Conservation (phyloP, 2,329 filamentous ascomycete genomes). For the Curvularia eragrostidis region DNA sequence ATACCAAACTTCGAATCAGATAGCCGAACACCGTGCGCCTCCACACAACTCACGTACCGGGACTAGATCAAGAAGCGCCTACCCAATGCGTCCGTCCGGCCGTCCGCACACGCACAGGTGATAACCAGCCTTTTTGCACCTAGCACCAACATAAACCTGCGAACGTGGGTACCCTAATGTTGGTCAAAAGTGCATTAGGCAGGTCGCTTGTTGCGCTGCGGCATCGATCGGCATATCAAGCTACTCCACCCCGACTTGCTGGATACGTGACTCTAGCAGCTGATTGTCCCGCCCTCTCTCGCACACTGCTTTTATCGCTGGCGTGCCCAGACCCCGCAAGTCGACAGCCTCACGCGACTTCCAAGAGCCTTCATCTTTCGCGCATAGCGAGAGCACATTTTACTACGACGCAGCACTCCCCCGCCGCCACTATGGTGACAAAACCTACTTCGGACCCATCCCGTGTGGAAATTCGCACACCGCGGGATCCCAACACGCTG, state of each 20-base stretch:
- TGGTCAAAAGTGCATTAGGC: slow-evolving; percentile 19
- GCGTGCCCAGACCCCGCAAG: background rate
- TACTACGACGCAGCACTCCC: slow-evolving; percentile 31
- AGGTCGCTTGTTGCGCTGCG: slow-evolving; percentile 18
- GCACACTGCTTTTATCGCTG: background rate
- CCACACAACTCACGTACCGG: slow-evolving; percentile 1
- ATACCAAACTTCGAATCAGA: background rate
- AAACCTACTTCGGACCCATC: slow-evolving; percentile 48
- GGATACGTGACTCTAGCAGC: slow-evolving; percentile 18
- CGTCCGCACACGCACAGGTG: background rate
- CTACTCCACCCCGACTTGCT: slow-evolving; percentile 18
- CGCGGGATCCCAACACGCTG: slow-evolving; percentile 85
- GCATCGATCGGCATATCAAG: slow-evolving; percentile 25
- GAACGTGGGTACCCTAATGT: slow-evolving; percentile 10
- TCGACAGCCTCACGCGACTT: background rate
- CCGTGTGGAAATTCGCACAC: slow-evolving; percentile 49
- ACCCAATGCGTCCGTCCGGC: background rate
- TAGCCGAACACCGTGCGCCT: slow-evolving; percentile 15
- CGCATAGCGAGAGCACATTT: slow-evolving; percentile 1
- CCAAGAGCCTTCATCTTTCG: background rate
- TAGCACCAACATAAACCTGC: background rate
- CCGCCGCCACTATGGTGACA: slow-evolving; percentile 45
- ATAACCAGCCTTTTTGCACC: background rate
- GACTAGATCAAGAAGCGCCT: background rate
- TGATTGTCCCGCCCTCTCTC: slow-evolving; percentile 1